These are phyloP conservation scores for Aspergillus coremiiformis DNA, from an alignment of 495 filamentous ascomycete species.

Conservation along the genomic window DNA sequence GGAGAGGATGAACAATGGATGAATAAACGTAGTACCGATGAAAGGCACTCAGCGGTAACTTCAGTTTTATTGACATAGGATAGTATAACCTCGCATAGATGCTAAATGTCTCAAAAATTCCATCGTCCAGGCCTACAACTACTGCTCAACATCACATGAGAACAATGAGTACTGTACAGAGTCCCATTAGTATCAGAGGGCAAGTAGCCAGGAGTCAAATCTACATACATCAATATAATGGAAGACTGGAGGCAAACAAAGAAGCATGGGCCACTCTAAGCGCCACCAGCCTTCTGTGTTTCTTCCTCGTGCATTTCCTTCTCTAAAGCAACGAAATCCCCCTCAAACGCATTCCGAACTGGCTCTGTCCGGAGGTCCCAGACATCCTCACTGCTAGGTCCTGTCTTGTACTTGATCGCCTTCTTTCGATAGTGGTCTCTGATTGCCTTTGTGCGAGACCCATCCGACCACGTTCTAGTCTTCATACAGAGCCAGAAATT, in stretches of 20 bases:
- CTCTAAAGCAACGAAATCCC: slow-evolving; percentile 53
- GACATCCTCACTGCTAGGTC: slow-evolving; percentile 83
- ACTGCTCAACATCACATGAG: not conserved
- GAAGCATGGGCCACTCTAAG: not conserved
- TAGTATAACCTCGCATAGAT: not conserved
- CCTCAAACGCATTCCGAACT: slow-evolving; percentile 45
- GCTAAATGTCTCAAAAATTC: not conserved
- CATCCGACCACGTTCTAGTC: slow-evolving; percentile 41
- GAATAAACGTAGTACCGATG: not conserved
- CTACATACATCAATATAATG: not conserved
- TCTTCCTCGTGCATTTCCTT: slow-evolving; percentile 44
- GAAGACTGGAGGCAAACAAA: not conserved
- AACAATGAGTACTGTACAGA: not conserved
- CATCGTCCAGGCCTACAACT: not conserved
- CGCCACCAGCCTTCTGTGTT: slow-evolving; percentile 11
- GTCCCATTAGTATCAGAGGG: not conserved
- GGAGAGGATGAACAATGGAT: not conserved
- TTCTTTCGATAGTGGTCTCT: slow-evolving; percentile 65
- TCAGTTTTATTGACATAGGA: not conserved
- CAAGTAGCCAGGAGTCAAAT: not conserved
- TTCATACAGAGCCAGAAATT: slow-evolving; percentile 97
- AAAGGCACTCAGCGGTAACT: not conserved
- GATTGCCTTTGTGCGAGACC: slow-evolving; percentile 51
- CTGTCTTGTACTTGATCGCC: slow-evolving; percentile 63
- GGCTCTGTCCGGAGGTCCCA: slow-evolving; percentile 62